A percentile compares a stretch with the other conserved stretches of the same genome.
These are phyloP conservation scores for Dendrobium huoshanense DNA, from an alignment of 106 monocot genomes.

Conservation along the genomic window DNA sequence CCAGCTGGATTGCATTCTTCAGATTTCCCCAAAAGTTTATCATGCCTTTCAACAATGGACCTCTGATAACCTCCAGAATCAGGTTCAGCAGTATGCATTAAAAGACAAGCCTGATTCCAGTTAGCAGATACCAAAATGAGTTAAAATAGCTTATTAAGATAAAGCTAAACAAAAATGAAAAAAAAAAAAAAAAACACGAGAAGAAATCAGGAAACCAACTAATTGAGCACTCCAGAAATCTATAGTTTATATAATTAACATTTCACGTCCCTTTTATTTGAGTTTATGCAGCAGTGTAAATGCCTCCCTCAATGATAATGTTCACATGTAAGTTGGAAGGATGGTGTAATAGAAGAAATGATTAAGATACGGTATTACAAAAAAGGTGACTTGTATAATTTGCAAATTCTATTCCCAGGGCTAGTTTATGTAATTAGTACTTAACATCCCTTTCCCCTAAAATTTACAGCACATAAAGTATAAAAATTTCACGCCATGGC, in stretches of 20 bases:
- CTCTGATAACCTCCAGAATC: slow-evolving; percentile 16
- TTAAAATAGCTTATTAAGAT: neutral
- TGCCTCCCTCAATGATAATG: neutral
- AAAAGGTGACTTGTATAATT: neutral
- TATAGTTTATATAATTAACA: neutral
- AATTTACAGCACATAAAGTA: too few relatives aligned
- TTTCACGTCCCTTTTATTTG: neutral
- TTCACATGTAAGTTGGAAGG: neutral
- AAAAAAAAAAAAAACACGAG: neutral
- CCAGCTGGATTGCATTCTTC: neutral
- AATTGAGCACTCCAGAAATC: neutral
- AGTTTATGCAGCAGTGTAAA: neutral
- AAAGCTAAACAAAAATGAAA: neutral
- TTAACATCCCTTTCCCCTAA: neutral
- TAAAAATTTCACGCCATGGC: too few relatives aligned
- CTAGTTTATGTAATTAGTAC: neutral
- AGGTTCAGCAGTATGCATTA: slow-evolving; percentile 64
- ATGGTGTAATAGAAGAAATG: neutral
- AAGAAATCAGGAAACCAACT: neutral
- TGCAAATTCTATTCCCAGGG: neutral
- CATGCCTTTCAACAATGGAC: slow-evolving; percentile 12
- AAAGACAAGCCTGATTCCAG: slow-evolving; percentile 49
- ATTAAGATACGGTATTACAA: neutral
- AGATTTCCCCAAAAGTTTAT: slow-evolving; percentile 12
- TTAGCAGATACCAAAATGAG: neutral